Evolutionary conservation across 345 rosid species (phyloP).

Genomic region (Murraya koenigii): DNA sequence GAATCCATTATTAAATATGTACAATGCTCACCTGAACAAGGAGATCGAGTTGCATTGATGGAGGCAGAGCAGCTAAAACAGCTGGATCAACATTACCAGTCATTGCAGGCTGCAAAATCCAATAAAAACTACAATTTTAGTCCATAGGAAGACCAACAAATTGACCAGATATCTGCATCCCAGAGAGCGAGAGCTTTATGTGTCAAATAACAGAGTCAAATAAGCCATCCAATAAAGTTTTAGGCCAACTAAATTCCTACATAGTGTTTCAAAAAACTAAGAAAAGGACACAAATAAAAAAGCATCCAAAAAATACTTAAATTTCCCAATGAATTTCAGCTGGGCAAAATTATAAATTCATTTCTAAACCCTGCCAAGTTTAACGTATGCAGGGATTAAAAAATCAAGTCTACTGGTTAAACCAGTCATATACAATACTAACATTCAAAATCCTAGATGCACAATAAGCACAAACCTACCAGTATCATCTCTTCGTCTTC

Average conservation of each 20-base stretch:
- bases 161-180: background rate
- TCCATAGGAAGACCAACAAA: background rate
- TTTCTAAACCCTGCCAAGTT: background rate
- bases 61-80: constrained; percentile 49
- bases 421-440: background rate
- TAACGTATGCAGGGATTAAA: background rate
- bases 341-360: background rate
- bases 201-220: background rate
- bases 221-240: background rate
- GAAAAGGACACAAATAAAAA: background rate
- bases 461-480: constrained; percentile 4
- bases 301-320: background rate
- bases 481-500: constrained; percentile 39
- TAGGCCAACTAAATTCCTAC: background rate
- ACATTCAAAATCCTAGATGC: background rate
- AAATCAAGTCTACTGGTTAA: background rate
- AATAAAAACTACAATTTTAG: background rate
- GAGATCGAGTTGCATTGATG: constrained; percentile 49
- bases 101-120: constrained; percentile 41
- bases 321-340: background rate
- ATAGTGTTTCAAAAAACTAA: no score
- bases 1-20: constrained; percentile 7
- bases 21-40: constrained; percentile 36
- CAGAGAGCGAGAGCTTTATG: background rate
- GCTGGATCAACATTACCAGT: constrained; percentile 39